Evolutionary conservation across 75 land plant species (phyloP).

Genomic region (Picea sitchensis): DNA sequence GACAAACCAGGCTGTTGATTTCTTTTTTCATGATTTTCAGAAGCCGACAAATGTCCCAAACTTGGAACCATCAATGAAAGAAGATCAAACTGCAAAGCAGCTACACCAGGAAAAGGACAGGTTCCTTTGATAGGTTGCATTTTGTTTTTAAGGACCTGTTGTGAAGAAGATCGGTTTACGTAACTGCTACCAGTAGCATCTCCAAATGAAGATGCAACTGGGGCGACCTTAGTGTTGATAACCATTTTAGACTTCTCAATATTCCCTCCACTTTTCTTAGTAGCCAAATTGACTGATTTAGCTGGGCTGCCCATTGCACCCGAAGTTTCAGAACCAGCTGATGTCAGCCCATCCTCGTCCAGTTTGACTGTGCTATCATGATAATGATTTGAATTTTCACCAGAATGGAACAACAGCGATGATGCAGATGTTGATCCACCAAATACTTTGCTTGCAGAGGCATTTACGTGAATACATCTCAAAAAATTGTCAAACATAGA

Average conservation of each 20-base stretch:
- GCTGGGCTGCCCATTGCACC: neutral
- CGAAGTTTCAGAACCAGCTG: slow-evolving; percentile 7
- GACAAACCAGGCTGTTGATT: neutral
- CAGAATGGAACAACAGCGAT: slow-evolving; percentile 42
- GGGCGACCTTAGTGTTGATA: slow-evolving; percentile 12
- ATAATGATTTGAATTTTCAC: slow-evolving; percentile 22
- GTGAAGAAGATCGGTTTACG: neutral
- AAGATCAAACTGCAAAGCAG: slow-evolving; percentile 67
- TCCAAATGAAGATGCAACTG: neutral
- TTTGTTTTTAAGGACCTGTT: slow-evolving; percentile 13
- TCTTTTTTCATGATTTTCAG: neutral
- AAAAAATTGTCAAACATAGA: slow-evolving; percentile 73
- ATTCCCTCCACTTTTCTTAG: slow-evolving; percentile 16
- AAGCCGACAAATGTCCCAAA: slow-evolving; percentile 2
- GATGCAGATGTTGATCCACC: slow-evolving; percentile 52
- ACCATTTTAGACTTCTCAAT: slow-evolving; percentile 22
- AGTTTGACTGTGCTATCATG: neutral
- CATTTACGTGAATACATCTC: slow-evolving; percentile 29
- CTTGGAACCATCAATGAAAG: slow-evolving; percentile 43
- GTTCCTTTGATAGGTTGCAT: slow-evolving; percentile 50
- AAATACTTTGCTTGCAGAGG: slow-evolving; percentile 24
- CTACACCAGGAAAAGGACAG: slow-evolving; percentile 78
- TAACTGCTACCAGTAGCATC: slow-evolving; percentile 6
- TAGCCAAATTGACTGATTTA: neutral
- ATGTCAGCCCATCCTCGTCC: neutral